Conservation (phyloP, 2,329 filamentous ascomycete species). For the Cytospora leucostoma region DNA sequence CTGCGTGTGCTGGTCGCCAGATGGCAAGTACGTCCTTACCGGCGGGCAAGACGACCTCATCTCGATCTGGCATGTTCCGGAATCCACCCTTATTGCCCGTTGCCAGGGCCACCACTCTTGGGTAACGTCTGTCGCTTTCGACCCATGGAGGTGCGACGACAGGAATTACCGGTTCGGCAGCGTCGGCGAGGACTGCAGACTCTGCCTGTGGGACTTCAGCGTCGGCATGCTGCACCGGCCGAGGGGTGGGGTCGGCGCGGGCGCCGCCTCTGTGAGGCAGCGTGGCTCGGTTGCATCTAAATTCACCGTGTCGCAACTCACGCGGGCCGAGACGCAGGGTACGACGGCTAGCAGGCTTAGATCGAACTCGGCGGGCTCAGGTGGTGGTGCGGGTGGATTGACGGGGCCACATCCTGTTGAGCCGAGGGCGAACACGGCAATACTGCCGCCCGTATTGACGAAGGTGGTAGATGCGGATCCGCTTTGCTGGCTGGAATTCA, state of each 20-base stretch:
- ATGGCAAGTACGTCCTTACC: constrained; percentile 92
- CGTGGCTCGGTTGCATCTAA: constrained; percentile 56
- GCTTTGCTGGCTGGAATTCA: constrained; percentile 88
- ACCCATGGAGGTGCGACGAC: constrained; percentile 96
- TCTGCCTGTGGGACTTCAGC: constrained; percentile 96
- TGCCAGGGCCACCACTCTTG: constrained; percentile 96
- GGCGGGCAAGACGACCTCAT: constrained; percentile 95
- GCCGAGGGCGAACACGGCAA: constrained; percentile 78
- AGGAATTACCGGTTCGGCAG: constrained; percentile 94
- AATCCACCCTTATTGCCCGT: constrained; percentile 81
- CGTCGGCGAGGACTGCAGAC: constrained; percentile 87
- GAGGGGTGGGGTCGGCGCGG: constrained; percentile 50
- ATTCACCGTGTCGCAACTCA: constrained; percentile 46
- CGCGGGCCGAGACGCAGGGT: constrained; percentile 64
- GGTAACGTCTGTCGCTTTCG: constrained; percentile 91
- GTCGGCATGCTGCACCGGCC: constrained; percentile 94
- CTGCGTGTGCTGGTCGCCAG: constrained; percentile 96
- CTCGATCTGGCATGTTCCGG: constrained; percentile 89
- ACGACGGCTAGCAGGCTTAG: constrained; percentile 62
- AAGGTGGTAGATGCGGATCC: constrained; percentile 86
- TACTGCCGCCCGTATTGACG: constrained; percentile 87
- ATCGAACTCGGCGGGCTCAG: constrained; percentile 69
- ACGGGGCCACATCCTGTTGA: constrained; percentile 78
- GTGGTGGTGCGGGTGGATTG: constrained; percentile 39
- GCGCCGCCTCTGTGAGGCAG: constrained; percentile 55